phyloP scores from a whole-genome alignment of 352 stramenopile species.

The Globisporangium camurandrum region DNA sequence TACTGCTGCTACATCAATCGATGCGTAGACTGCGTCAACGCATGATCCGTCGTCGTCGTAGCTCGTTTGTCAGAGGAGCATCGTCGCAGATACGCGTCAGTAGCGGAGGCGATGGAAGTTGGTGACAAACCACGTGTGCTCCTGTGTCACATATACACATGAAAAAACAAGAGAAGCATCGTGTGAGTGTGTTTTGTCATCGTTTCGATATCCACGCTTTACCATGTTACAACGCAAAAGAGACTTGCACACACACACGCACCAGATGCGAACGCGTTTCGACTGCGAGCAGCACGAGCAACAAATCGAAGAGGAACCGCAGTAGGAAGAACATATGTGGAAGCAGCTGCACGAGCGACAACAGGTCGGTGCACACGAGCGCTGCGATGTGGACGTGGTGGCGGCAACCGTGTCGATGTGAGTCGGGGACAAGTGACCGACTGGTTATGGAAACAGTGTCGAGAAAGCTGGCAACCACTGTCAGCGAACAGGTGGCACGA shows the following conservation, averaged over 20 bases:
- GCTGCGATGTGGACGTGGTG: conserved; percentile 13
- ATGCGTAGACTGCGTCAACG: too few relatives aligned
- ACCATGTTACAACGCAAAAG: not conserved
- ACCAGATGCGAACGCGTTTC: conserved; percentile 47
- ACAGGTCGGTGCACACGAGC: conserved; percentile 23
- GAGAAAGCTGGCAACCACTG: not conserved
- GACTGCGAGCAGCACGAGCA: conserved; percentile 29
- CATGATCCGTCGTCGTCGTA: too few relatives aligned
- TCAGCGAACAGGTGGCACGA: too few relatives aligned
- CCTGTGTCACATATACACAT: conserved; percentile 14
- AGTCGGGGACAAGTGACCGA: not conserved
- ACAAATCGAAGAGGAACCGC: conserved; percentile 43
- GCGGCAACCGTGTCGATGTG: not conserved
- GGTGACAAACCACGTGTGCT: conserved; percentile 51
- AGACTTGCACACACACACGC: not conserved
- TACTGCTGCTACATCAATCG: too few relatives aligned
- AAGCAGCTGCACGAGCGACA: conserved; percentile 33
- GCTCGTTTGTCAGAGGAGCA: too few relatives aligned
- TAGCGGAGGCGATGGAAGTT: conserved; percentile 53
- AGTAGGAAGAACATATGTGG: conserved; percentile 54
- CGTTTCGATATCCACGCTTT: too few relatives aligned
- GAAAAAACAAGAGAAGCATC: not conserved
- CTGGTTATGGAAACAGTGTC: not conserved
- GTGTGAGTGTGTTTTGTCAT: too few relatives aligned
- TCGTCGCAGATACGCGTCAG: conserved; percentile 2